phyloP scores from a whole-genome alignment of 2,329 filamentous ascomycete genomes.

The Ceratocystis papillata region DNA sequence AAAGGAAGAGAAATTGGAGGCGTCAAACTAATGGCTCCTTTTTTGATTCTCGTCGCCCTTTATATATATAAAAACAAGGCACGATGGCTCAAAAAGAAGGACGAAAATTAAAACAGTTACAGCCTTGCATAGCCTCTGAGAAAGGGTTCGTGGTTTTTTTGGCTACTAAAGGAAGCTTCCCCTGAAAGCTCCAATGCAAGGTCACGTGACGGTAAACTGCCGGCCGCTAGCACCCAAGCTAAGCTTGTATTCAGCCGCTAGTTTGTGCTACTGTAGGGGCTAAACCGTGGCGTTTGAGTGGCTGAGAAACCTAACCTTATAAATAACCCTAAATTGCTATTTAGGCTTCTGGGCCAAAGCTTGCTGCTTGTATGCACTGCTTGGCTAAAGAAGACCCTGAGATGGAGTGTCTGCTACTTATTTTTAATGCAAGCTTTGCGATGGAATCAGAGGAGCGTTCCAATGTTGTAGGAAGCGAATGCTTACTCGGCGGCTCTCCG shows the following conservation, averaged over 20 bases:
- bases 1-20: neutral
- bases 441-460: too few species aligned
- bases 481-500: too few species aligned
- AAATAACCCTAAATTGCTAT: neutral
- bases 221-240: too few species aligned
- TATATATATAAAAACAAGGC: neutral
- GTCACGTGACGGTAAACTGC: neutral
- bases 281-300: neutral
- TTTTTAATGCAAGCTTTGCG: too few species aligned
- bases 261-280: neutral
- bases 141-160: neutral
- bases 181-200: neutral
- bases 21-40: neutral
- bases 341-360: neutral
- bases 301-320: neutral
- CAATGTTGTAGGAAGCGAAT: too few species aligned
- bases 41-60: neutral
- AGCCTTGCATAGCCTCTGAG: neutral
- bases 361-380: neutral
- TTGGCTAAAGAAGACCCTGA: neutral
- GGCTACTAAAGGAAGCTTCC: neutral
- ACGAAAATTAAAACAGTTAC: neutral
- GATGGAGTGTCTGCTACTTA: neutral
- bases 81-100: neutral
- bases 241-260: neutral